These are phyloP conservation scores for Spergularia azorica DNA, from an alignment of 179 eudicot genomes.

Conservation along the genomic window DNA sequence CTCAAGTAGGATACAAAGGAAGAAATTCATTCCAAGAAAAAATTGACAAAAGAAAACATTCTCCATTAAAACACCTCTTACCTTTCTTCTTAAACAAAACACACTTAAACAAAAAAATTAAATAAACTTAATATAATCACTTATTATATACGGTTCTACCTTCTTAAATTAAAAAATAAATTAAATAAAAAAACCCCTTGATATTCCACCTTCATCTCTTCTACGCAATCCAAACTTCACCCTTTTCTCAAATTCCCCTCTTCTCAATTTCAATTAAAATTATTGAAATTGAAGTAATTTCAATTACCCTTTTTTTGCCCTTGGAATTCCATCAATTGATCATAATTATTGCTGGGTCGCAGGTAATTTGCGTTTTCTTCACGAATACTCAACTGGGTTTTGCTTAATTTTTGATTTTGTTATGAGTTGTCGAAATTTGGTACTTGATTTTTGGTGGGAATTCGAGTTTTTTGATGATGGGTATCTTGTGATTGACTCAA, in stretches of 20 bases:
- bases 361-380: conserved; percentile 30
- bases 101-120: not conserved
- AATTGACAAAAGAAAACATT: not conserved
- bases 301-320: conserved; percentile 9
- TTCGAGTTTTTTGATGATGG: conserved; percentile 3
- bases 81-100: not conserved
- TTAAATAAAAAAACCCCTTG: conserved; percentile 22
- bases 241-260: not conserved
- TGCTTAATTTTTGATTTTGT: not conserved
- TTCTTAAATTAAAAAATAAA: not conserved
- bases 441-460: not conserved
- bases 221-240: conserved; percentile 36
- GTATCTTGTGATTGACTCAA: conserved; percentile 3
- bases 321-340: conserved; percentile 12
- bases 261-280: not conserved
- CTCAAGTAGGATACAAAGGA: not conserved
- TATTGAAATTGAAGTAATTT: conserved; percentile 22
- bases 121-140: no score
- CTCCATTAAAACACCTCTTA: conserved; percentile 16
- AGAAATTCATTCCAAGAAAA: not conserved
- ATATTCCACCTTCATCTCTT: conserved; percentile 21
- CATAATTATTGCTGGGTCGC: conserved; percentile 26
- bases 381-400: not conserved
- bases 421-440: not conserved
- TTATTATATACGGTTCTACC: no score